Evolutionary conservation across 2,329 filamentous ascomycete species (phyloP).

Genomic region (Colletotrichum incanum): DNA sequence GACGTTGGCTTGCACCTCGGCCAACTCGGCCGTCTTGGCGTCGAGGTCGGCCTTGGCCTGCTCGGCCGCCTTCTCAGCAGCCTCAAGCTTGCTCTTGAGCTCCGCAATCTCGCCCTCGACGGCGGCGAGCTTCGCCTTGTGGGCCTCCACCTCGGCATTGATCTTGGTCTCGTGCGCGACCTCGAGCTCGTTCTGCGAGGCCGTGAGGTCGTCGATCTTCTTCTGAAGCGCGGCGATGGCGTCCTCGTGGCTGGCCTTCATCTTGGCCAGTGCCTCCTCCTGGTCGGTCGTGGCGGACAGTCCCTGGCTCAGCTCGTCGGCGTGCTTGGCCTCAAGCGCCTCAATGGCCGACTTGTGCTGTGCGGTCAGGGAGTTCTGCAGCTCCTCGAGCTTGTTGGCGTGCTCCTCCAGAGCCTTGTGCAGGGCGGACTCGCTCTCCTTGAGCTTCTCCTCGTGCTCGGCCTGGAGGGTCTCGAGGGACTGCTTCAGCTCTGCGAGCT

Average conservation of each 20-base stretch:
- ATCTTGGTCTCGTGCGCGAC: constrained; percentile 61
- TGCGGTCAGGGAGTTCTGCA: constrained; percentile 65
- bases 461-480: constrained; percentile 64
- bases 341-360: constrained; percentile 67
- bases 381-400: constrained; percentile 62
- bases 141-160: constrained; percentile 62
- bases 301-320: constrained; percentile 64
- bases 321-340: constrained; percentile 68
- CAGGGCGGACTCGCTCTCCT: constrained; percentile 56
- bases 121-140: constrained; percentile 61
- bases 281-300: constrained; percentile 62
- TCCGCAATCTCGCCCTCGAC: constrained; percentile 69
- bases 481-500: constrained; percentile 65
- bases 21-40: constrained; percentile 58
- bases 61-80: constrained; percentile 62
- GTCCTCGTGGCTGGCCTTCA: constrained; percentile 66
- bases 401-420: constrained; percentile 63
- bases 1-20: constrained; percentile 58
- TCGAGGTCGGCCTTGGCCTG: constrained; percentile 62
- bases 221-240: constrained; percentile 66
- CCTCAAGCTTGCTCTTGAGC: constrained; percentile 64
- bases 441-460: constrained; percentile 57
- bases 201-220: constrained; percentile 68
- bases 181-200: constrained; percentile 63
- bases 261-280: constrained; percentile 64